Evolutionary conservation across 495 filamentous ascomycete species (phyloP).

Genomic region (Chaetomium fimeti): DNA sequence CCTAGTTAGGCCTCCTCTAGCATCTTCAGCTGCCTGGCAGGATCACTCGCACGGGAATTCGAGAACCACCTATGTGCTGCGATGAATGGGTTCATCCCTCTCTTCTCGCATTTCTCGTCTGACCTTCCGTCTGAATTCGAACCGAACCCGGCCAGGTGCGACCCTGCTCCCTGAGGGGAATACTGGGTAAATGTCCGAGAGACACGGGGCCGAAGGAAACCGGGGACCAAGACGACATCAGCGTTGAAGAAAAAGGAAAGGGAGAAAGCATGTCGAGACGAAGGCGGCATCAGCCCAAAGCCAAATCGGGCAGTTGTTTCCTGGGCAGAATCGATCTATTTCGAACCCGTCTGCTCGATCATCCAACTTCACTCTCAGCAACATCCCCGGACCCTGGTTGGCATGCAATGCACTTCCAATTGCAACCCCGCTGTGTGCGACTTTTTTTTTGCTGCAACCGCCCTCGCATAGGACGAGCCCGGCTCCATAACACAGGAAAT

Average conservation of each 20-base stretch:
- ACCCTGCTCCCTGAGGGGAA: neutral
- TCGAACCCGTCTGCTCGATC: neutral
- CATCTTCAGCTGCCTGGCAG: too few relatives aligned
- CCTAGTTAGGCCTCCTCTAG: too few relatives aligned
- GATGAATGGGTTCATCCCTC: too few relatives aligned
- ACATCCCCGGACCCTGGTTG: constrained; percentile 3
- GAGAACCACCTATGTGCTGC: too few relatives aligned
- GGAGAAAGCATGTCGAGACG: neutral
- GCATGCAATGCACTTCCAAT: neutral
- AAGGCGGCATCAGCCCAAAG: neutral
- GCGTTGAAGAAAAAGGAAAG: neutral
- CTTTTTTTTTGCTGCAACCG: constrained; percentile 4
- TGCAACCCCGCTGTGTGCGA: constrained; percentile 1
- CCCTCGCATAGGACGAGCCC: constrained; percentile 2
- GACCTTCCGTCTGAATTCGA: neutral
- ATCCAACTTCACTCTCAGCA: constrained; percentile 2
- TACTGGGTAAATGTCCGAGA: neutral
- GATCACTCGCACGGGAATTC: too few relatives aligned
- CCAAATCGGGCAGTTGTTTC: constrained; percentile 8
- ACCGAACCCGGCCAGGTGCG: neutral
- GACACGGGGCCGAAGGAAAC: neutral
- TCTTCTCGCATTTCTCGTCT: neutral
- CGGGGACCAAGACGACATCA: too few relatives aligned
- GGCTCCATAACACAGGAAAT: neutral
- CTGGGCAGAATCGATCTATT: neutral